A percentile compares a stretch with the other conserved stretches of the same genome.
Evolutionary conservation across 331 rosid genomes (phyloP).

Genomic region (Malus hybrid): DNA sequence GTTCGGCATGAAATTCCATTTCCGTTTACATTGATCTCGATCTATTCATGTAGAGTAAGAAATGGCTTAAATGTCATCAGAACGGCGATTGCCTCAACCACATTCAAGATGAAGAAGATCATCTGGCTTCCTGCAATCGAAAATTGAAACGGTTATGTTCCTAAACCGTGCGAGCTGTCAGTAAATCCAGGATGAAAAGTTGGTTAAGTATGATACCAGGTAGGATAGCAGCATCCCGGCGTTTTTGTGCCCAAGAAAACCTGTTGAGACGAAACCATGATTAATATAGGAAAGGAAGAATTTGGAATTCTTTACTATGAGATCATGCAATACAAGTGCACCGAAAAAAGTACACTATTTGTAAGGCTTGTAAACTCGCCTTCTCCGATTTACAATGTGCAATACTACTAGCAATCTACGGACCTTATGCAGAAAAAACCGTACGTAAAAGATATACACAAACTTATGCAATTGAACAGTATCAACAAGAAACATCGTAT

Average conservation of each 20-base stretch:
- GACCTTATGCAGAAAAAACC: background rate
- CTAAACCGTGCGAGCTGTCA: background rate
- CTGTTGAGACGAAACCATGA: slow-evolving; percentile 3
- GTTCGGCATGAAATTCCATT: too few species aligned
- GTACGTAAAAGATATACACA: background rate
- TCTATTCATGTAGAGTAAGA: slow-evolving; percentile 1
- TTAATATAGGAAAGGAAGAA: background rate
- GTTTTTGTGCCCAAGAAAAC: slow-evolving; percentile 33
- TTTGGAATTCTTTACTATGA: background rate
- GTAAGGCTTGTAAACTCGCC: background rate
- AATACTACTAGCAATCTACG: background rate
- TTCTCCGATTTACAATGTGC: background rate
- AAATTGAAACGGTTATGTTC: background rate
- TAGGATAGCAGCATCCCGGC: slow-evolving; percentile 27
- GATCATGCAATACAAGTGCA: too few species aligned
- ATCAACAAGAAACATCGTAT: background rate
- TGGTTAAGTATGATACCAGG: slow-evolving; percentile 41
- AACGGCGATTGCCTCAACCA: slow-evolving; percentile 37
- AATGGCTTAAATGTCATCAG: slow-evolving; percentile 57
- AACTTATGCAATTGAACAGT: background rate
- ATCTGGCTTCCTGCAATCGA: slow-evolving; percentile 40
- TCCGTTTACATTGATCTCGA: background rate
- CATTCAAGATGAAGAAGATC: slow-evolving; percentile 46
- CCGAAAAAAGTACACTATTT: too few species aligned
- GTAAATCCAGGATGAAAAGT: background rate